Evolutionary conservation across 139 green algal genomes (phyloP).

Genomic region (Micractinium sp.): DNA sequence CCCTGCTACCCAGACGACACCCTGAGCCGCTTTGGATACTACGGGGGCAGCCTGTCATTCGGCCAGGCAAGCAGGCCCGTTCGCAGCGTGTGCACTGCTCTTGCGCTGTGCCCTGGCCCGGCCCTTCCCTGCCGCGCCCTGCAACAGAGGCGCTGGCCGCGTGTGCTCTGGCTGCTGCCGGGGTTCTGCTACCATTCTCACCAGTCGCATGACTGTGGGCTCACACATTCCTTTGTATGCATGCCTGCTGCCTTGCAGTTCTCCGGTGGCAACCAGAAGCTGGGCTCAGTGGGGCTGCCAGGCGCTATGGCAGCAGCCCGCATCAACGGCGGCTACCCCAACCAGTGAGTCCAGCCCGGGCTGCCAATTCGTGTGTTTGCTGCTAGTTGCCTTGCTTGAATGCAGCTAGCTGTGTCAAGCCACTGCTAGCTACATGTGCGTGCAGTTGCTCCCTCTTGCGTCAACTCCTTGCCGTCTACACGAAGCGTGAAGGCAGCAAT

Average conservation of each 20-base stretch:
- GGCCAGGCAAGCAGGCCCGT: not conserved
- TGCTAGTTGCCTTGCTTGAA: not conserved
- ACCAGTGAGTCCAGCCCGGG: not conserved
- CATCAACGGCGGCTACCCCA: slow-evolving; percentile 13
- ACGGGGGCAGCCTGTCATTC: slow-evolving; percentile 6
- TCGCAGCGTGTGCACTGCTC: too few species aligned
- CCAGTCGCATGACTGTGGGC: too few species aligned
- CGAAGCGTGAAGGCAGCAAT: too few species aligned
- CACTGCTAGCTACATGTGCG: too few species aligned
- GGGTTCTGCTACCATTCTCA: too few species aligned
- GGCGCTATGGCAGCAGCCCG: slow-evolving; percentile 30
- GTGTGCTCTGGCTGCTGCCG: not conserved
- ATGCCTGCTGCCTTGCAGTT: slow-evolving; percentile 4
- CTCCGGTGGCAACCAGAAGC: slow-evolving; percentile 34
- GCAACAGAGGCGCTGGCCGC: not conserved
- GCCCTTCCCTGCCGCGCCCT: not conserved
- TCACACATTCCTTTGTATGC: not conserved
- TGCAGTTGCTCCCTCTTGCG: too few species aligned
- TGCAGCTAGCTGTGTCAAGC: not conserved
- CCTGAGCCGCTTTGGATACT: not conserved
- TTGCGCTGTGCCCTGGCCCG: too few species aligned
- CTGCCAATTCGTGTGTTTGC: not conserved
- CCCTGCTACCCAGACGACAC: slow-evolving; percentile 34
- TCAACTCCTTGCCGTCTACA: too few species aligned
- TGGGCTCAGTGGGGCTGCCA: slow-evolving; percentile 19